Percentiles rank a stretch among this genome's conserved stretches.
Conservation (phyloP, 192 early-diverging fungal genomes). For the Backusella morwellensis region DNA sequence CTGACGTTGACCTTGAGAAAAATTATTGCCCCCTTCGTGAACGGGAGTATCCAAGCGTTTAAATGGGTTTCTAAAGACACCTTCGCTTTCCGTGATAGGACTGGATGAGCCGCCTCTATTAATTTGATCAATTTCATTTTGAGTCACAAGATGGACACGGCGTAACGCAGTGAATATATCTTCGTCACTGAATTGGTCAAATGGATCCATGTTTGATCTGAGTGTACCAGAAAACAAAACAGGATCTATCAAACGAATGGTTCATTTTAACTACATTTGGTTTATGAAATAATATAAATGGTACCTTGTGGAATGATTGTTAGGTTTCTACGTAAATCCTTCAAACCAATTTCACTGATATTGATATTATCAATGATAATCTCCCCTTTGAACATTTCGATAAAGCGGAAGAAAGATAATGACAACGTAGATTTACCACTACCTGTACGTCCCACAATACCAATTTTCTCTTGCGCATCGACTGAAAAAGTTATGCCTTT, state of each 20-base stretch:
- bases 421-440: slow-evolving; percentile 83
- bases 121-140: slow-evolving; percentile 21
- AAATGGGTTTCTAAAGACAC: slow-evolving; percentile 18
- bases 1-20: slow-evolving; percentile 78
- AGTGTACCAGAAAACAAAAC: slow-evolving; percentile 45
- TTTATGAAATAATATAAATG: background rate
- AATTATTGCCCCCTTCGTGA: slow-evolving; percentile 78
- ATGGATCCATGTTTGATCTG: slow-evolving; percentile 89
- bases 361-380: slow-evolving; percentile 82
- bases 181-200: slow-evolving; percentile 72
- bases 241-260: slow-evolving; percentile 60
- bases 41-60: slow-evolving; percentile 40
- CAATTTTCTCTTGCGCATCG: slow-evolving; percentile 72
- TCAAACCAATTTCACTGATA: slow-evolving; percentile 67
- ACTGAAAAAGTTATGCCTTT: slow-evolving; percentile 70
- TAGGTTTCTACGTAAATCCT: slow-evolving; percentile 64
- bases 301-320: slow-evolving; percentile 86
- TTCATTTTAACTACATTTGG: background rate
- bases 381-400: slow-evolving; percentile 65
- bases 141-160: slow-evolving; percentile 56
- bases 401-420: slow-evolving; percentile 76
- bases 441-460: slow-evolving; percentile 88
- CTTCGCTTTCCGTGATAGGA: slow-evolving; percentile 1
- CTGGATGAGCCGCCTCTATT: slow-evolving; percentile 27
- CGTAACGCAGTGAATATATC: slow-evolving; percentile 76